Evolutionary conservation across 345 rosid species (phyloP).

Genomic region (Xanthoceras sorbifolium): DNA sequence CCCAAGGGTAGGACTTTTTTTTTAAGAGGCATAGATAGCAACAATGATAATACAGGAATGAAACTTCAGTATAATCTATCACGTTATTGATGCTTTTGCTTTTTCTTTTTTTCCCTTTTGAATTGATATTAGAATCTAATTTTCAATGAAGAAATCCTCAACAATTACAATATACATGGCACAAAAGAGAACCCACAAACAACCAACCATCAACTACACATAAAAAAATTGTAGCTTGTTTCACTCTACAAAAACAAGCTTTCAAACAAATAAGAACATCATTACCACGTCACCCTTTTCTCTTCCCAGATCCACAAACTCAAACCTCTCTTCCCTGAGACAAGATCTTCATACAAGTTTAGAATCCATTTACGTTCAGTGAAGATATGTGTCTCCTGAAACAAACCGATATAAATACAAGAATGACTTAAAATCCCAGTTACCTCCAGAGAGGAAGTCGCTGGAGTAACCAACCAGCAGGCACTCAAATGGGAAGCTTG

Average conservation of each 20-base stretch:
- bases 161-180: constrained; percentile 42
- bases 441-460: constrained; percentile 17
- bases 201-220: constrained; percentile 26
- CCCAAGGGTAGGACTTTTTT: neutral
- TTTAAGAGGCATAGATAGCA: neutral
- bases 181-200: constrained; percentile 19
- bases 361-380: neutral
- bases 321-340: constrained; percentile 1
- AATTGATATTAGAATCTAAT: constrained; percentile 20
- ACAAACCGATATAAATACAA: neutral
- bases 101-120: constrained; percentile 11
- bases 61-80: constrained; percentile 18
- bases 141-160: constrained; percentile 25
- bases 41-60: neutral
- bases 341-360: constrained; percentile 19
- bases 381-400: constrained; percentile 10
- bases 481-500: constrained; percentile 43
- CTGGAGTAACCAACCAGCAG: constrained; percentile 23
- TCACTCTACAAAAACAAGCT: constrained; percentile 21
- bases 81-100: constrained; percentile 20
- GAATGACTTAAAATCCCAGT: constrained; percentile 13
- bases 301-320: constrained; percentile 8
- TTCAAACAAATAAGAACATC: constrained; percentile 20
- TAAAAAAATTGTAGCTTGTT: constrained; percentile 39
- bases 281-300: constrained; percentile 8